These are phyloP conservation scores for Suillus luteus DNA, from an alignment of 768 basidiomycete species.

Conservation along the genomic window DNA sequence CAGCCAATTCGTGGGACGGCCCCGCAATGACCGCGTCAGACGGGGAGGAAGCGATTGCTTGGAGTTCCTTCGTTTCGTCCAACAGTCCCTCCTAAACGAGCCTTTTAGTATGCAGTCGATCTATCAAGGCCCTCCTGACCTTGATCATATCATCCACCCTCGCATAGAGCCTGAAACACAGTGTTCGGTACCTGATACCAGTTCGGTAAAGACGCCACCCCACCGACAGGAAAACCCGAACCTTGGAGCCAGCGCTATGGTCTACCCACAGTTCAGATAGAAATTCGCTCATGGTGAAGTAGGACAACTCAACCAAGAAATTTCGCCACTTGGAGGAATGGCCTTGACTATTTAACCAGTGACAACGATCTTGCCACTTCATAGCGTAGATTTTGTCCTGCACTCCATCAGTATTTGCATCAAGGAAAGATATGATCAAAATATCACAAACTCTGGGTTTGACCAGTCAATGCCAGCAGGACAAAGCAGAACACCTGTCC, in stretches of 20 bases:
- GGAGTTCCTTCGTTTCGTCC: conserved; percentile 69
- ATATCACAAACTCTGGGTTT: conserved; percentile 17
- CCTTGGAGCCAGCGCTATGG: conserved; percentile 49
- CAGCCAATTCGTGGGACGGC: conserved; percentile 4
- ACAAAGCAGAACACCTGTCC: conserved; percentile 24
- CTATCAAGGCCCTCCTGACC: conserved; percentile 40
- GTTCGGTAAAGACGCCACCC: not conserved
- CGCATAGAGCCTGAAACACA: conserved; percentile 89
- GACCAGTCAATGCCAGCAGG: conserved; percentile 25
- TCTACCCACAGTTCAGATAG: too few relatives aligned
- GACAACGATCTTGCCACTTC: conserved; percentile 20
- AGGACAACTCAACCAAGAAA: too few relatives aligned
- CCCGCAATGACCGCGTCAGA: not conserved
- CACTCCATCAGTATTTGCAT: not conserved
- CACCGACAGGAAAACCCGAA: conserved; percentile 24
- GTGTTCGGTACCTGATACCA: conserved; percentile 68
- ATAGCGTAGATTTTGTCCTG: conserved; percentile 7
- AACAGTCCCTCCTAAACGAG: conserved; percentile 69
- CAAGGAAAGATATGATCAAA: not conserved
- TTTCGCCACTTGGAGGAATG: too few relatives aligned
- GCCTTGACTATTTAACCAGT: conserved; percentile 4
- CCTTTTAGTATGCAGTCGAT: conserved; percentile 11
- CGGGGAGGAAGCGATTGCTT: conserved; percentile 23
- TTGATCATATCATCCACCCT: conserved; percentile 90
- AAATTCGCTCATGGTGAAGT: too few relatives aligned